Evolutionary conservation across 2,329 filamentous ascomycete genomes (phyloP).

Genomic region (Fusarium domesticum): DNA sequence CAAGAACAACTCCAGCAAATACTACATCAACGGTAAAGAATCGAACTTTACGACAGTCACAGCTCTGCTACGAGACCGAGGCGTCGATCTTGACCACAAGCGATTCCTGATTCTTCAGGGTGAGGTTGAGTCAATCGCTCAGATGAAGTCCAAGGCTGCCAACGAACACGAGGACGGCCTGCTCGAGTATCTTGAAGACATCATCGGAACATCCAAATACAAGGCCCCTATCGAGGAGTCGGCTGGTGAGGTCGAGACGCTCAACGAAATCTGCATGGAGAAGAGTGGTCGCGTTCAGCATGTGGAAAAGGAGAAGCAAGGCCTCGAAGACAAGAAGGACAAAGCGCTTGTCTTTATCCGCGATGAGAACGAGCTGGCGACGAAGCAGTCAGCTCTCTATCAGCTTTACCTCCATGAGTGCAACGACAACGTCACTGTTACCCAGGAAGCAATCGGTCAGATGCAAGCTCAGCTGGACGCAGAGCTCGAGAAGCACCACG

Average conservation of each 20-base stretch:
- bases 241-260: constrained; percentile 79
- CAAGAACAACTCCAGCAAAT: constrained; percentile 97
- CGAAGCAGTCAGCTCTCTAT: constrained; percentile 88
- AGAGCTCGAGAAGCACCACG: constrained; percentile 88
- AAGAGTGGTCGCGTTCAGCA: constrained; percentile 95
- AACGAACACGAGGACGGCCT: constrained; percentile 96
- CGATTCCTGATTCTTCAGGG: constrained; percentile 96
- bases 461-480: constrained; percentile 82
- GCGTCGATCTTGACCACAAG: constrained; percentile 96
- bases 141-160: constrained; percentile 96
- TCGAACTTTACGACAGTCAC: constrained; percentile 94
- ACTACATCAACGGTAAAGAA: constrained; percentile 88
- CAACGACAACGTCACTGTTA: constrained; percentile 82
- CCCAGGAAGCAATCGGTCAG: constrained; percentile 84
- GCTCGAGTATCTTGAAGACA: constrained; percentile 95
- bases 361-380: constrained; percentile 87
- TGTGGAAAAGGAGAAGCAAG: constrained; percentile 94
- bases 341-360: constrained; percentile 84
- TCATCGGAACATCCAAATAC: constrained; percentile 98
- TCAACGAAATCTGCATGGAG: constrained; percentile 93
- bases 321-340: constrained; percentile 94
- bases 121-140: constrained; percentile 96
- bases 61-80: constrained; percentile 77
- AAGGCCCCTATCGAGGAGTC: constrained; percentile 96
- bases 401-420: constrained; percentile 89